Base-by-base conservation (phyloP, 371 early-diverging fungal species). In the Lichtheimia hyalospora region DNA sequence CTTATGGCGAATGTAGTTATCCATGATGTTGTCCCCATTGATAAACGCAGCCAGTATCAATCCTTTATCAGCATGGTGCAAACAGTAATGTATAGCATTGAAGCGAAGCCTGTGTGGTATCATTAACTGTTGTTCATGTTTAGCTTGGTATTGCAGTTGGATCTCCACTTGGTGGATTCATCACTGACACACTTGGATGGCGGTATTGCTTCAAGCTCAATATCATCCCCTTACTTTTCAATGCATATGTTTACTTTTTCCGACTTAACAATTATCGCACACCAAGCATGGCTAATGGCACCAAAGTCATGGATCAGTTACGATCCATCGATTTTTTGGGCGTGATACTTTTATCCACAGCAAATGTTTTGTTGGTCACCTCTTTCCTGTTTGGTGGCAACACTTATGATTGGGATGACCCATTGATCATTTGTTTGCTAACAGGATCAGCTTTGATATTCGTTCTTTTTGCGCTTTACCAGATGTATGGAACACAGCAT, bases 191-290 rank as follows among this genome's bases (percentile, higher is more conserved):
- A 13, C 72, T 84, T 70, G 81, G 85, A 43, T 89, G 90, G 81
- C 75, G 87, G 0, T 85, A 84, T 18, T 81, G 83, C 6, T 92
- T 91, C 66, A 90, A 86, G 69, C 77, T 91, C 62, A 91, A 92
- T 66, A 56, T 91, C 10, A 90, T 91, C 1, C 54, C 89, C 21
- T 12, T 55, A 5, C 39, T 55, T 27, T 16, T 20, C 18, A 55
- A 41, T 74, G 88, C 57, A 66, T 82, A 24, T 61, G 18, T 60
- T 7, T 70, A 68, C 18, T 20, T 58, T 7, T 61, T 61, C 44
- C 64, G 54, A 8, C 28, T 74, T 13, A 55, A 60, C 27, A 69
- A 77, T 14, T 74, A 68, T 23, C 39, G 25, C 16, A 14, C 25
- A 4, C 16, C 15, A 54, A 39, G 27, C 49, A 54, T 20, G 8